Evolutionary conservation across 768 basidiomycete species (phyloP).

Genomic region (Ephemerocybe angulata): DNA sequence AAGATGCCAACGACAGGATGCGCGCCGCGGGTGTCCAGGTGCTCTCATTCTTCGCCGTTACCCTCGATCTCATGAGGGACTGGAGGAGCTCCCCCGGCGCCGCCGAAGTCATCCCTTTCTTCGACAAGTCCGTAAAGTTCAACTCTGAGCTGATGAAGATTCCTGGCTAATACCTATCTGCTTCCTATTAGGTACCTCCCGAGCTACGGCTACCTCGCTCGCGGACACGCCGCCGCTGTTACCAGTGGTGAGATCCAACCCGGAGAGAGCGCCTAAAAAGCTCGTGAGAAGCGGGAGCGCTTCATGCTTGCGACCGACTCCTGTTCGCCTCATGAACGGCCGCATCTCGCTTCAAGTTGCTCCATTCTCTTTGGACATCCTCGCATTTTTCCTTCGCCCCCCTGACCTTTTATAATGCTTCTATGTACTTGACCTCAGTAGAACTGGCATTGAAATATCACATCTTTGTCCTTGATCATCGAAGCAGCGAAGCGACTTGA

Average conservation of each 20-base stretch:
- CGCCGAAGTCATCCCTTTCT: slow-evolving; percentile 39
- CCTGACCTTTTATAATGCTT: not conserved
- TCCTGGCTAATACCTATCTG: not conserved
- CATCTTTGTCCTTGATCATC: too few species aligned
- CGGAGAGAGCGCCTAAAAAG: slow-evolving; percentile 13
- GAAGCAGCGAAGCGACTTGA: too few species aligned
- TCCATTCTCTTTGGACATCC: too few species aligned
- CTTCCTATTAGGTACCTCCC: slow-evolving; percentile 19
- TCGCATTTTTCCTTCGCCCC: not conserved
- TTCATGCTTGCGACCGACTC: too few species aligned
- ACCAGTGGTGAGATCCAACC: slow-evolving; percentile 17
- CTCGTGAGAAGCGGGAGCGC: too few species aligned
- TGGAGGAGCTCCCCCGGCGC: slow-evolving; percentile 49
- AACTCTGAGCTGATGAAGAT: not conserved
- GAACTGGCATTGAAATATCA: too few species aligned
- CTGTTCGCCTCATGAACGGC: not conserved
- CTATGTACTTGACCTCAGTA: too few species aligned
- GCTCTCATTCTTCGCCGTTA: slow-evolving; percentile 41
- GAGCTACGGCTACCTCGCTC: slow-evolving; percentile 24
- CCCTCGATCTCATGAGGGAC: slow-evolving; percentile 46
- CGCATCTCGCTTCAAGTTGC: too few species aligned
- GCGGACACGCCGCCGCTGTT: slow-evolving; percentile 25
- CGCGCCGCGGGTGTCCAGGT: slow-evolving; percentile 45
- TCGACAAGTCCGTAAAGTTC: slow-evolving; percentile 35
- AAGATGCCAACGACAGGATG: slow-evolving; percentile 47